Base-by-base conservation (phyloP, 805 yeast species). In the Candida odintsovae region DNA sequence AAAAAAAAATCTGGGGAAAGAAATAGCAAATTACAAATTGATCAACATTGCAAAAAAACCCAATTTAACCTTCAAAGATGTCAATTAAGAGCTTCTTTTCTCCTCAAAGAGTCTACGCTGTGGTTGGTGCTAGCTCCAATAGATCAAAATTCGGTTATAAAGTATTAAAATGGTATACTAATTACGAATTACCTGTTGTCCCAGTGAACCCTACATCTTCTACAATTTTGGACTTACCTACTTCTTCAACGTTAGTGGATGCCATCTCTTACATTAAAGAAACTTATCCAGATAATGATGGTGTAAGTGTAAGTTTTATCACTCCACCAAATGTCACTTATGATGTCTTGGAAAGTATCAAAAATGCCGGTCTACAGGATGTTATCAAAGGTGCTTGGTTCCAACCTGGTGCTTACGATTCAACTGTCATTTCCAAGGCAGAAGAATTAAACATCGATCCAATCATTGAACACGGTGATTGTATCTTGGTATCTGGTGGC, bases 381-480 rank as follows among this genome's bases (percentile, higher is more conserved):
- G 46, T 65, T 0, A 65, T 84, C 15, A 75, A 75, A 54, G 80
- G 83, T 1, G 66, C 86, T 15, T 88, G 95, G 95, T 81, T 85
- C 53, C 95, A 87, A 58, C 95, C 95, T 0, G 95, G 95, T 0
- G 76, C 89, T 20, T 86, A 77, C 53, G 81, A 83, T 55, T 57
- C 60, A 3, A 71, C 68, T 12, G 77, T 76, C 3, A 67, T 83
- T 16, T 66, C 72, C 1, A 63, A 63, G 29, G 73, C 75, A 1
- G 43, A 61, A n/a, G 68, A 65, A 3, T 53, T 63, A 12, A 55
- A 55, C 1, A 62, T 69, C 5, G 64, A 66, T 2, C 57, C 53
- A 11, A 67, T 73, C 3, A 69, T 74, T 35, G 68, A 64, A 12
- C 72, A 76, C 55, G 86, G 80, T 18, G 81, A 81, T 50, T 87